Evolutionary conservation across 805 yeast genomes (phyloP), one percentile per base, ranked within the genome.

Genomic region (Starmerella apicola): DNA sequence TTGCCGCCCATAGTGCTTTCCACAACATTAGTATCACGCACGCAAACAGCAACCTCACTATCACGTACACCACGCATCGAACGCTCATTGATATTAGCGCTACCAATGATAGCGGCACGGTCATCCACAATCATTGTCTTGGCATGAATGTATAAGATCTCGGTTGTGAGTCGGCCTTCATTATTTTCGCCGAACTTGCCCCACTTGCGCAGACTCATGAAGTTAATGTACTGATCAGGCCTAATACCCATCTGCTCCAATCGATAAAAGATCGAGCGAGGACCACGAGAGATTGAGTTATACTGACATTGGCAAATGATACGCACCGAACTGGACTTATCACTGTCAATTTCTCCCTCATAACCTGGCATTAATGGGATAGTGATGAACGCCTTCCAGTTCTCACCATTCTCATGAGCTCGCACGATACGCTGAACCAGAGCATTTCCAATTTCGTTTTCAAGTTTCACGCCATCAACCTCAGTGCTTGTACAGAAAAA

Each of bases 321-420:
- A 54, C 99, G 74, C 4, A 91, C 85, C n/a, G 94, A 74, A 0
- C 95, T 81, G 1, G 95, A 98, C 49, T 85, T 95, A 13, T 91
- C 81, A 46, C 81, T 74, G 55, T 88, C 97, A 17, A 93, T 94
- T 49, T 84, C 81, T 21, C 94, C 77, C 54, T 81, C 91, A 58
- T 93, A 91, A 0, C 98, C 99, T 1, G 99, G 99, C 91, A 91
- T 84, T 49, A 91, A 66, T 3, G 99, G 99, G 46, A 91, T 84
- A 9, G 91, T 70, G 45, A 91, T 79, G 20, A 84, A 72, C 1
- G 97, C 97, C 46, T 77, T 78, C 99, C 99, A 91, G 9, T 65
- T 59, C 39, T 74, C 79, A 4, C 75, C 74, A 44, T 78, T 81
- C 44, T 72, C 71, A 55, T 82, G 81, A 0, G 98, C 98, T 34